These are phyloP conservation scores for Dryas integrifolia DNA, from an alignment of 331 rosid genomes.

Conservation along the genomic window DNA sequence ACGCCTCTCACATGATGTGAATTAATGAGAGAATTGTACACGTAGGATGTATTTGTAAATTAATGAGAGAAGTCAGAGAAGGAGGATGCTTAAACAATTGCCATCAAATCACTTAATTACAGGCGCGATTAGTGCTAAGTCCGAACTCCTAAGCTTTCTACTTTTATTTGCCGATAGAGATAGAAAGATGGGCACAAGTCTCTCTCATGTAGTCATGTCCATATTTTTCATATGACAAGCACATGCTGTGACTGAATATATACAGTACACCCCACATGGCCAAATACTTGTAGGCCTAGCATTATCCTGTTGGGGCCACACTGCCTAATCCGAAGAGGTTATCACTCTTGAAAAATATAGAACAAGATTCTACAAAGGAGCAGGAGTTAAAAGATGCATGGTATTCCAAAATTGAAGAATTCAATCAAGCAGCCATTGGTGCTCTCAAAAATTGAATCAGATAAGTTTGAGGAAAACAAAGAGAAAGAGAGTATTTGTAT, in stretches of 20 bases:
- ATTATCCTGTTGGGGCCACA: slow-evolving; percentile 10
- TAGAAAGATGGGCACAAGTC: slow-evolving; percentile 20
- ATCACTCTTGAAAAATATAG: neutral
- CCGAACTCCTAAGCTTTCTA: neutral
- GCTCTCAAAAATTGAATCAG: neutral
- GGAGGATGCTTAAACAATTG: no score
- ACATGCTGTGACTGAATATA: slow-evolving; percentile 1
- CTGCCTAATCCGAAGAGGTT: no score
- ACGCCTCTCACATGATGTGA: neutral
- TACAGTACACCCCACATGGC: neutral
- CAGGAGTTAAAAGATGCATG: neutral
- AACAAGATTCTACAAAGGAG: neutral
- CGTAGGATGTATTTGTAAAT: no score
- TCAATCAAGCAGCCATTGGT: neutral
- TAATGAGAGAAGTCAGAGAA: no score
- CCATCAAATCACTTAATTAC: neutral
- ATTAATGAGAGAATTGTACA: no score
- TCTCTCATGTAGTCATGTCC: neutral
- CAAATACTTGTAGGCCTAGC: slow-evolving; percentile 6
- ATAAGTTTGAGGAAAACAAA: neutral
- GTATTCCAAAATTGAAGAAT: neutral
- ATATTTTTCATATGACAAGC: neutral
- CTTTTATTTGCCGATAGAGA: neutral
- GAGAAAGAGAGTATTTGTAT: neutral
- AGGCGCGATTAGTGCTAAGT: slow-evolving; percentile 8